phyloP scores from a whole-genome alignment of 1,139 yeast genomes.

The Yamadazyma taylorii region DNA sequence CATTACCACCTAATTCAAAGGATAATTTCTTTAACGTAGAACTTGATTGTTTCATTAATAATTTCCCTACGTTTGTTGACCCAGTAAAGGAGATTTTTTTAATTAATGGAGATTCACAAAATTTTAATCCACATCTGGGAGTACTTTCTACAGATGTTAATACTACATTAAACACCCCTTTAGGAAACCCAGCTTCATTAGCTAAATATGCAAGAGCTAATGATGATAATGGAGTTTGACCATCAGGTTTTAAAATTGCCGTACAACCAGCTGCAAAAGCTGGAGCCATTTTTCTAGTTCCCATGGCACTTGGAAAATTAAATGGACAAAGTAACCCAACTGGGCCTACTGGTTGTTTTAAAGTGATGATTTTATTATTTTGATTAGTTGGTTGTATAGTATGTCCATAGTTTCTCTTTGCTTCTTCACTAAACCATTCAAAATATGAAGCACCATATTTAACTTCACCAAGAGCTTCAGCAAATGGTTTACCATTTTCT shows the following conservation, averaged over 20 bases:
- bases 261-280: conserved; percentile 53
- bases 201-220: conserved; percentile 47
- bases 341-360: conserved; percentile 49
- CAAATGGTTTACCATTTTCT: conserved; percentile 45
- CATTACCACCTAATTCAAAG: conserved; percentile 55
- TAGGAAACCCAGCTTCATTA: conserved; percentile 44
- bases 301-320: conserved; percentile 52
- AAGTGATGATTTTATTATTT: conserved; percentile 39
- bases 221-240: conserved; percentile 45
- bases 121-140: conserved; percentile 31
- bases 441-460: conserved; percentile 46
- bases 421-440: conserved; percentile 48
- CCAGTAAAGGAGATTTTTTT: conserved; percentile 60
- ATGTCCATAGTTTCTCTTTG: conserved; percentile 41
- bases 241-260: conserved; percentile 46
- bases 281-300: conserved; percentile 48
- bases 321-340: conserved; percentile 51
- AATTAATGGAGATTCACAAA: conserved; percentile 38
- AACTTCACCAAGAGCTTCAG: conserved; percentile 43
- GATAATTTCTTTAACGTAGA: conserved; percentile 49
- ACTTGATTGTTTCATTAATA: conserved; percentile 48
- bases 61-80: conserved; percentile 56
- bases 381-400: conserved; percentile 43
- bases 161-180: conserved; percentile 45
- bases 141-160: conserved; percentile 36